phyloP scores from a whole-genome alignment of 2,329 filamentous ascomycete species.

The Thelonectria olida region DNA sequence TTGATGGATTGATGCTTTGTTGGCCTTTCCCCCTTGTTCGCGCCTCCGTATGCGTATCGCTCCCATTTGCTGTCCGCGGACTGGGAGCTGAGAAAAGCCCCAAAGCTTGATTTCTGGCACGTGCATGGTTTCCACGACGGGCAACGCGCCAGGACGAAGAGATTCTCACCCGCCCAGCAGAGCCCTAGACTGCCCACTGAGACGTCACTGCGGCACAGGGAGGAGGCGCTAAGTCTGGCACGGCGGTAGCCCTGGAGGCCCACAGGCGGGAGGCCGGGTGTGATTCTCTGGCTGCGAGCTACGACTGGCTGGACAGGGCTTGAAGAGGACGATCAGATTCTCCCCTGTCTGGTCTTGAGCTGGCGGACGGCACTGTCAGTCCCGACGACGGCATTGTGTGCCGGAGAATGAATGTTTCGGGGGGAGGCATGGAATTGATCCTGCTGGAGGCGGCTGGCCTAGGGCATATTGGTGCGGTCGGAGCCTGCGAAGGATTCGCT shows the following conservation, averaged over 20 bases:
- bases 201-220: background rate
- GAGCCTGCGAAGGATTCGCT: background rate
- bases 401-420: background rate
- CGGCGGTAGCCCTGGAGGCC: background rate
- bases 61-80: background rate
- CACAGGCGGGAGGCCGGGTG: background rate
- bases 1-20: background rate
- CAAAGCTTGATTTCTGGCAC: conserved; percentile 11
- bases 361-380: background rate
- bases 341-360: background rate
- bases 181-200: background rate
- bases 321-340: background rate
- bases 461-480: too few species aligned
- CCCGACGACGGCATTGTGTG: background rate
- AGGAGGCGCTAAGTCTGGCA: background rate
- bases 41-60: background rate
- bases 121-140: conserved; percentile 8
- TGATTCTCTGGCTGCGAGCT: background rate
- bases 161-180: background rate
- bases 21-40: background rate
- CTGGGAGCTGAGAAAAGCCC: background rate
- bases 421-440: background rate
- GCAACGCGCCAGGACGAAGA: background rate
- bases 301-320: background rate
- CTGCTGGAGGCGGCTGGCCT: background rate